Conservation (phyloP, 1,284 basidiomycete genomes). For the Pseudozyma sp. region DNA sequence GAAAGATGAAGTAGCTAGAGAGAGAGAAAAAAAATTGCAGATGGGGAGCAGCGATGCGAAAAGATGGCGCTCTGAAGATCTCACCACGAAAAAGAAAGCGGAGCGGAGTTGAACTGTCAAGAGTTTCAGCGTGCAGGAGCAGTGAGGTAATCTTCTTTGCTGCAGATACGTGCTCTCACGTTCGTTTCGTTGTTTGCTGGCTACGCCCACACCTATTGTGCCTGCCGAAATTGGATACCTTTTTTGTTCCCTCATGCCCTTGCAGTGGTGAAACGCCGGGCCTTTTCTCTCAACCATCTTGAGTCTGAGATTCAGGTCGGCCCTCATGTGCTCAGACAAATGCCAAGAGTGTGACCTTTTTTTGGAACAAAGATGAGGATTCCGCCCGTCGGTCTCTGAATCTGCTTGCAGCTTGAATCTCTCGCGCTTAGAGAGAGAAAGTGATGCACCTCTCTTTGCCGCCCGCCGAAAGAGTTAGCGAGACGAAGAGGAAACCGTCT, state of each 20-base stretch:
- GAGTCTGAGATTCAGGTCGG: background rate
- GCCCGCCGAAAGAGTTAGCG: too few species aligned
- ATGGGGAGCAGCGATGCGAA: too few species aligned
- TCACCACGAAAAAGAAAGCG: too few species aligned
- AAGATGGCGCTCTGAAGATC: too few species aligned
- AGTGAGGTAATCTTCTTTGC: constrained; percentile 21
- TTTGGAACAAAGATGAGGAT: background rate
- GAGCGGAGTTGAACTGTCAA: constrained; percentile 32
- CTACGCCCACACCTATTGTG: background rate
- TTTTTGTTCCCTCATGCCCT: background rate
- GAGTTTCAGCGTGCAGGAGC: background rate
- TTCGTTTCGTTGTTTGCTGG: constrained; percentile 3
- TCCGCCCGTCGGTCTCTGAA: background rate
- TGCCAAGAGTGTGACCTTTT: too few species aligned
- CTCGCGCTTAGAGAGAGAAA: background rate
- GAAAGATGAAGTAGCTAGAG: too few species aligned
- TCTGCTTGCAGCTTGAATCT: background rate
- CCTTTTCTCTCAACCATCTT: background rate
- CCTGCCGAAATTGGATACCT: too few species aligned
- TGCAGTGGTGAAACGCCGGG: constrained; percentile 1
- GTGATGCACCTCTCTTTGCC: too few species aligned
- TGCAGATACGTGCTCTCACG: background rate
- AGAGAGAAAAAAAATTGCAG: too few species aligned
- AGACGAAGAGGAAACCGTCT: background rate
- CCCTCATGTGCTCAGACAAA: too few species aligned